Evolutionary conservation across 768 basidiomycete genomes (phyloP).

Genomic region (Mycena polygramma): DNA sequence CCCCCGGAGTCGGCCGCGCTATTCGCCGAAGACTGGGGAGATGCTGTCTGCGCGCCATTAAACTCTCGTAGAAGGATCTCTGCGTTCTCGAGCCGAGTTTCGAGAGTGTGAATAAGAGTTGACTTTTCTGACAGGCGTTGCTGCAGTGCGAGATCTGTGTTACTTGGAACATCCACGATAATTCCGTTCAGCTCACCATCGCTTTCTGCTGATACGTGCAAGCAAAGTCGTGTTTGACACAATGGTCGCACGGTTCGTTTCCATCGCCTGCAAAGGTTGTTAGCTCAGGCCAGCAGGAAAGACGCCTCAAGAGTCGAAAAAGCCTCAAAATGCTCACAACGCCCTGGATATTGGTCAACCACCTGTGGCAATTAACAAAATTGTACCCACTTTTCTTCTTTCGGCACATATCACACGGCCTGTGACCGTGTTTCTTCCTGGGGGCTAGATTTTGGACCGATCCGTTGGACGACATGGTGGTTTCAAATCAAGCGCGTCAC

Average conservation of each 20-base stretch:
- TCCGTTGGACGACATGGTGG: slow-evolving; percentile 58
- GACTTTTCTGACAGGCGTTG: neutral
- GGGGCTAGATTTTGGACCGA: too few species aligned
- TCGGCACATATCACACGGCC: slow-evolving; percentile 74
- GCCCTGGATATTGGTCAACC: too few species aligned
- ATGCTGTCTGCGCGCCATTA: neutral
- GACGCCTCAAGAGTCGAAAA: too few species aligned
- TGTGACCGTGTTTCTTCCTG: slow-evolving; percentile 60
- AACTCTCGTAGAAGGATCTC: slow-evolving; percentile 21
- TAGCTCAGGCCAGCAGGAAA: too few species aligned
- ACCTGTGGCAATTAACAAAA: too few species aligned
- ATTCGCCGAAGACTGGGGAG: too few species aligned
- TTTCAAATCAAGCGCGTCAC: slow-evolving; percentile 2
- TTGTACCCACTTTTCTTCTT: slow-evolving; percentile 68
- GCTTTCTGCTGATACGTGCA: slow-evolving; percentile 54
- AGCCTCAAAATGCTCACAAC: too few species aligned
- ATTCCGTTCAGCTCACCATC: slow-evolving; percentile 56
- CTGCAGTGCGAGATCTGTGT: neutral
- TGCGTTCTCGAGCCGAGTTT: slow-evolving; percentile 28
- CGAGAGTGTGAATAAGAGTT: slow-evolving; percentile 26
- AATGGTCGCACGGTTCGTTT: slow-evolving; percentile 61
- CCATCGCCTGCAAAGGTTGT: slow-evolving; percentile 54
- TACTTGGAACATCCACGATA: neutral
- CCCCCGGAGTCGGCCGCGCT: too few species aligned
- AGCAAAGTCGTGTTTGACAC: slow-evolving; percentile 55